Conservation (phyloP, 2,329 filamentous ascomycete species). For the Annulohypoxylon truncatum region DNA sequence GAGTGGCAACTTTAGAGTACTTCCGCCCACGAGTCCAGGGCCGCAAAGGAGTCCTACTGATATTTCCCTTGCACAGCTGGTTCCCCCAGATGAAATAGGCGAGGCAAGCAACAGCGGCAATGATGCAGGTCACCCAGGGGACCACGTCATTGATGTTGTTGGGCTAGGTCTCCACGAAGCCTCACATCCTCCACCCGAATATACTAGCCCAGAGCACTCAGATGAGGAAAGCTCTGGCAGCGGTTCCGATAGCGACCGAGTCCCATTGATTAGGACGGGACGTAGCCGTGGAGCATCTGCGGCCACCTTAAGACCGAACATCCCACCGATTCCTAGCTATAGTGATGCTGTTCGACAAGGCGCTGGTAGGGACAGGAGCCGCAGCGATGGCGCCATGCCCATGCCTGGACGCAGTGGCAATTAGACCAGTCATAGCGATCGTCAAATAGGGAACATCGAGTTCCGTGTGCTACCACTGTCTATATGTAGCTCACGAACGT, state of each 20-base stretch:
- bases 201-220: conserved; percentile 73
- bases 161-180: conserved; percentile 65
- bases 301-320: conserved; percentile 53
- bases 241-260: conserved; percentile 68
- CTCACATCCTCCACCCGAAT: conserved; percentile 75
- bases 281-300: conserved; percentile 64
- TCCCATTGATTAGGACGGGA: conserved; percentile 63
- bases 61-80: conserved; percentile 90
- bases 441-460: neutral
- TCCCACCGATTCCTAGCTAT: conserved; percentile 84
- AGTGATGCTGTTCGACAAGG: conserved; percentile 76
- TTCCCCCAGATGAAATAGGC: conserved; percentile 76
- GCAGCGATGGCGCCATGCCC: conserved; percentile 53
- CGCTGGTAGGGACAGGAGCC: conserved; percentile 59
- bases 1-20: conserved; percentile 81
- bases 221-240: conserved; percentile 66
- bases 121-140: conserved; percentile 49
- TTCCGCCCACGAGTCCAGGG: conserved; percentile 85
- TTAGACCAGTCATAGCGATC: conserved; percentile 14
- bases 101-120: conserved; percentile 68
- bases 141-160: conserved; percentile 53
- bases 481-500: conserved; percentile 31
- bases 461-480: conserved; percentile 25
- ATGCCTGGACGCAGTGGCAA: conserved; percentile 34
- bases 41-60: conserved; percentile 92